phyloP scores from a whole-genome alignment of 176 grass and related monocot genomes.

The Alopecurus myosuroides region DNA sequence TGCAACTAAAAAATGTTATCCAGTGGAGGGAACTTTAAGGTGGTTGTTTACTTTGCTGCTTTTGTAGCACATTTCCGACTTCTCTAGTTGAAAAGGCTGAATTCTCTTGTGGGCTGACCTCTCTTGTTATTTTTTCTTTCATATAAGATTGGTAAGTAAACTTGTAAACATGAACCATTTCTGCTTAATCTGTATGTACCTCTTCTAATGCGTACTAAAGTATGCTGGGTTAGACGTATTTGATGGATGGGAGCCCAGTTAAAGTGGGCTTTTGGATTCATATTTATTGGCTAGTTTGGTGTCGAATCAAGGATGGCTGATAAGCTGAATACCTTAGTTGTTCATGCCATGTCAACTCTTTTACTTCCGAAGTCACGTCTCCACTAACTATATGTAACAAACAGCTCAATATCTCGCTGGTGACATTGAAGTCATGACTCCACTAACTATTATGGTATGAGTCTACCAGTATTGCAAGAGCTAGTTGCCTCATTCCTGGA shows the following conservation, averaged over 20 bases:
- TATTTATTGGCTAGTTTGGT: background rate
- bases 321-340: background rate
- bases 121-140: background rate
- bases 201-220: background rate
- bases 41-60: background rate
- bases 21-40: background rate
- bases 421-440: background rate
- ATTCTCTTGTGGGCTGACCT: background rate
- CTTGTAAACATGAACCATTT: background rate
- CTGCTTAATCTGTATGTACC: background rate
- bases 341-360: background rate
- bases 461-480: background rate
- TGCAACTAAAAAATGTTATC: background rate
- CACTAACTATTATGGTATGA: background rate
- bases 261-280: background rate
- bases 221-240: background rate
- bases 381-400: background rate
- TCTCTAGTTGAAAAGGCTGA: background rate
- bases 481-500: background rate
- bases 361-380: background rate
- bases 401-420: background rate
- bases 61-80: background rate
- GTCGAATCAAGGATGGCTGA: background rate
- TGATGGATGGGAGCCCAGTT: background rate
- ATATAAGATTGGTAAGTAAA: background rate